Percentiles rank a stretch among this genome's conserved stretches.
These are phyloP conservation scores for Alectoria sarmentosa DNA, from an alignment of 495 filamentous ascomycete genomes.

Conservation along the genomic window DNA sequence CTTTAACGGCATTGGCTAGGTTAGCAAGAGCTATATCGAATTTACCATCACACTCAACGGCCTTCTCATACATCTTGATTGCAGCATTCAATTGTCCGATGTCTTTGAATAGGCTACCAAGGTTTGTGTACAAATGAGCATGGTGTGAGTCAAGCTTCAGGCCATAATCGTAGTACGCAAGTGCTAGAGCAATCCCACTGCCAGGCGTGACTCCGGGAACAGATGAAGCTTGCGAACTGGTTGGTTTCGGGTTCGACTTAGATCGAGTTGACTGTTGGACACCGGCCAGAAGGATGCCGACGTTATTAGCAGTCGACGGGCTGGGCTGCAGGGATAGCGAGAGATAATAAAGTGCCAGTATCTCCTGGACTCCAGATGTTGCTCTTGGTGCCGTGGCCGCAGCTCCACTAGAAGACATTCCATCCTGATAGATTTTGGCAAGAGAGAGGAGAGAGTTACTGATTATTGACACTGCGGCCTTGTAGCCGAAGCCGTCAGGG, in stretches of 20 bases:
- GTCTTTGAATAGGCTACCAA: conserved; percentile 93
- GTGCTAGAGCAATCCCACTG: conserved; percentile 78
- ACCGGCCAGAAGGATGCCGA: conserved; percentile 90
- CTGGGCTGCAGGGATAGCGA: conserved; percentile 93
- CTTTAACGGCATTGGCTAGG: conserved; percentile 95
- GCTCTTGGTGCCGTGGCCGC: conserved; percentile 50
- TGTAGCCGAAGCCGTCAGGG: conserved; percentile 61
- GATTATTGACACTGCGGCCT: conserved; percentile 82
- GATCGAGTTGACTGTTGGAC: conserved; percentile 70
- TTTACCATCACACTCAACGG: conserved; percentile 79
- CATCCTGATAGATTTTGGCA: conserved; percentile 97
- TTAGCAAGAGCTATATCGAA: conserved; percentile 98
- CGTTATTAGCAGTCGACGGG: conserved; percentile 97
- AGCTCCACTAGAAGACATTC: conserved; percentile 75
- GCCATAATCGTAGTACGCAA: conserved; percentile 94
- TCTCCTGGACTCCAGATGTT: conserved; percentile 79
- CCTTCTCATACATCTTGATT: conserved; percentile 96
- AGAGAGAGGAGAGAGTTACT: conserved; percentile 93
- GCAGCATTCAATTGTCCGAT: conserved; percentile 88
- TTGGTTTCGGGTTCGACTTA: conserved; percentile 31
- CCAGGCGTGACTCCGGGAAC: conserved; percentile 80
- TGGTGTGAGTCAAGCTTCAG: conserved; percentile 75
- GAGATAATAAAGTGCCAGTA: conserved; percentile 91
- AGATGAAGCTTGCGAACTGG: conserved; percentile 39
- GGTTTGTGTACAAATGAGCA: conserved; percentile 96